These are phyloP conservation scores for Oryza glumipatula DNA, from an alignment of 176 grass and related monocot genomes.

Conservation along the genomic window DNA sequence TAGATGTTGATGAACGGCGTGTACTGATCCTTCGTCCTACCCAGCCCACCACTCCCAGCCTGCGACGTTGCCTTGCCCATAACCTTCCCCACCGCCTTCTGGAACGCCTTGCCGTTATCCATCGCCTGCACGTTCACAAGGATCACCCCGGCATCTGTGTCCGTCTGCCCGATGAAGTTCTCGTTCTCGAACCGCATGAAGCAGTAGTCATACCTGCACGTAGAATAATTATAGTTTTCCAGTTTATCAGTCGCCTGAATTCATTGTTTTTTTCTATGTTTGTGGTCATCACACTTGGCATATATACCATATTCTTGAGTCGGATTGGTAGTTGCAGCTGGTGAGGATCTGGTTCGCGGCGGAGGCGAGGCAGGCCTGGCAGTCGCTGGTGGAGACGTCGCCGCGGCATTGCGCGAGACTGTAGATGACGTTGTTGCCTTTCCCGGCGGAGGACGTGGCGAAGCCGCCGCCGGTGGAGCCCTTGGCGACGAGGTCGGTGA, in stretches of 20 bases:
- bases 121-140: slow-evolving; percentile 47
- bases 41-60: slow-evolving; percentile 50
- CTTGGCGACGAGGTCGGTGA: slow-evolving; percentile 58
- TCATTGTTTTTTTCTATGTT: not conserved
- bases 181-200: slow-evolving; percentile 63
- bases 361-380: slow-evolving; percentile 56
- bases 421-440: slow-evolving; percentile 42
- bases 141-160: slow-evolving; percentile 49
- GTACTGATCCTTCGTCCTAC: slow-evolving; percentile 49
- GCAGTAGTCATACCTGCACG: slow-evolving; percentile 71
- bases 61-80: slow-evolving; percentile 37
- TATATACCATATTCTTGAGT: slow-evolving; percentile 61
- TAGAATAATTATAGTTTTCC: not conserved
- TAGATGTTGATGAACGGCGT: slow-evolving; percentile 63
- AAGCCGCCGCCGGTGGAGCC: slow-evolving; percentile 61
- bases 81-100: slow-evolving; percentile 49
- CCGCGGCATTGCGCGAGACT: slow-evolving; percentile 71
- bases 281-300: not conserved
- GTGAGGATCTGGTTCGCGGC: slow-evolving; percentile 62
- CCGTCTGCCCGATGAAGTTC: slow-evolving; percentile 51
- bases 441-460: slow-evolving; percentile 51
- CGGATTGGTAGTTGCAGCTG: slow-evolving; percentile 50
- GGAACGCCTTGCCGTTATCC: slow-evolving; percentile 53
- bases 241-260: no score
- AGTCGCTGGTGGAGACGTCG: slow-evolving; percentile 62